Base-by-base conservation (phyloP, 2,329 filamentous ascomycete species). In the Meredithiella fracta region DNA sequence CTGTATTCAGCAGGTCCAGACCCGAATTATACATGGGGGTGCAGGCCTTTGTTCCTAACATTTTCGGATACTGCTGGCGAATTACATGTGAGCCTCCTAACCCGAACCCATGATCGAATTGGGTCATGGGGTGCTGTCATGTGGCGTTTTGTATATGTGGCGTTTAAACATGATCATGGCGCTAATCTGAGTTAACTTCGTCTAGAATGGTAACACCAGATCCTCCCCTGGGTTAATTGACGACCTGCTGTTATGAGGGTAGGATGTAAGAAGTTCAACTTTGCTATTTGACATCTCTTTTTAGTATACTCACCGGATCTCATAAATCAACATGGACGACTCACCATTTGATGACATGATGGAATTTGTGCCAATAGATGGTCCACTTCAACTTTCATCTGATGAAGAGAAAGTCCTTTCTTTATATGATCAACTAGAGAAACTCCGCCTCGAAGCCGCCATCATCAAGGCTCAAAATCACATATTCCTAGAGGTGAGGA, bases 361-460 rank as follows among this genome's bases (percentile, higher is more conserved):
- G 50, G 56, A 56, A 17, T 23, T 58, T 17, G 44, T 37, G 50
- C 25, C 34, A n/a, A n/a, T 25, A 3, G 51, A 53, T 42, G 55
- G 65, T 6, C 56, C 68, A 58, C 72, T 81, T 38, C 71, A 75
- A 6, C 71, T 91, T 47, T 85, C 82, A 1, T 73, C 79, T 37
- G 73, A 78, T 59, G 87, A 94, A 67, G 70, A 75, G 62, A 74
- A 74, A 60, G 75, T 84, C 26, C 71, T 92, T 37, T 74, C 79
- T 42, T 74, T 90, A 51, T 85, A 87, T 67, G 82, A 89, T 65
- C 76, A 77, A 61, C 70, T 88, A 25, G 79, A 83, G 63, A 80
- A 86, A 65, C 73, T 90, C 47, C 78, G 82, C 63, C 70, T 91
- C 22, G 83, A 92, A 68, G 78, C 82, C 56, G 82, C 82, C 38